Evolutionary conservation across 176 grass and related monocot species (phyloP).

Genomic region (Triticum urartu): DNA sequence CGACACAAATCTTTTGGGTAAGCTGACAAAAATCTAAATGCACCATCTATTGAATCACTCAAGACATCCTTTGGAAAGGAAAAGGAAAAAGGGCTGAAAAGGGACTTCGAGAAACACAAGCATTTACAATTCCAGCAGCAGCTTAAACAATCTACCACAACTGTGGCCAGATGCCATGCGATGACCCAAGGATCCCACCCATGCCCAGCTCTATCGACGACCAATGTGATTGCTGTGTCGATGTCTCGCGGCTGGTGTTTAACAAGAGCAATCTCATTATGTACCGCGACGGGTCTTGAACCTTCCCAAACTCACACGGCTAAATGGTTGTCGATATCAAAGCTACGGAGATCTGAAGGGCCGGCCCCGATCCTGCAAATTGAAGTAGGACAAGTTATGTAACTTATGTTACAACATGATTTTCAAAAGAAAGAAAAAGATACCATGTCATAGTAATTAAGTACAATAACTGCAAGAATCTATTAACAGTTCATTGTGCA

Average conservation of each 20-base stretch:
- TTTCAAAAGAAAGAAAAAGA: neutral
- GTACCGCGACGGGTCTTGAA: neutral
- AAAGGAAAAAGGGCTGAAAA: neutral
- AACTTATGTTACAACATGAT: neutral
- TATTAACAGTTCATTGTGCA: neutral
- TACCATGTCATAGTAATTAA: neutral
- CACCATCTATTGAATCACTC: neutral
- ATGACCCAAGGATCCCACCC: no score
- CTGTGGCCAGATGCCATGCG: neutral
- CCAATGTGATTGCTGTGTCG: neutral
- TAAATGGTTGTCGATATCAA: slow-evolving; percentile 77
- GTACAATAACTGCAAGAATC: neutral
- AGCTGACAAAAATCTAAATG: neutral
- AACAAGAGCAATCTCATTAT: neutral
- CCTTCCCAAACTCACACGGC: slow-evolving; percentile 41
- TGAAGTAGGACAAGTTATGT: neutral
- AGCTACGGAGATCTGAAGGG: slow-evolving; percentile 77
- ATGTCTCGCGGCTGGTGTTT: neutral
- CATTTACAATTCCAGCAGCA: slow-evolving; percentile 34
- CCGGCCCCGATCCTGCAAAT: slow-evolving; percentile 72
- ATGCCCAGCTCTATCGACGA: neutral
- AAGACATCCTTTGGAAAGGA: neutral
- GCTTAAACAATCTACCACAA: slow-evolving; percentile 9
- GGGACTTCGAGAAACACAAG: neutral
- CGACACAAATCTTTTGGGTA: neutral